Evolutionary conservation across 202 grass and related monocot species (phyloP).

Genomic region (Brachypodium distachyon): DNA sequence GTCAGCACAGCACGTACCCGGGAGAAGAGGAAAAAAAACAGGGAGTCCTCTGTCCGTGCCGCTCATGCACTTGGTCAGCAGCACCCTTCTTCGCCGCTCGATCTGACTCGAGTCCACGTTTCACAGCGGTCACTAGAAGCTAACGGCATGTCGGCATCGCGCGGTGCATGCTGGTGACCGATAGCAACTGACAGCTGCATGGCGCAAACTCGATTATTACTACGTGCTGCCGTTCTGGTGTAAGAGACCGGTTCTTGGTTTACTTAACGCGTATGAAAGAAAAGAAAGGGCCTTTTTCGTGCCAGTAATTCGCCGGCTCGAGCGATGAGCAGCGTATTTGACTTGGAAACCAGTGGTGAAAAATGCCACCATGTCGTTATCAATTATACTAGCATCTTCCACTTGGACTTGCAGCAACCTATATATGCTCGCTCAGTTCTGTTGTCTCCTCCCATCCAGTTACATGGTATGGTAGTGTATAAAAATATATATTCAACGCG

Average conservation of each 20-base stretch:
- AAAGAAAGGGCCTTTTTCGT: not conserved
- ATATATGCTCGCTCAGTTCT: not conserved
- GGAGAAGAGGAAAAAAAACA: not conserved
- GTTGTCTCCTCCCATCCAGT: not conserved
- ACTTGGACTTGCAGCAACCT: not conserved
- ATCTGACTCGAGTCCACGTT: not conserved
- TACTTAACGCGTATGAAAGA: not conserved
- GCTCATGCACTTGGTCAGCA: too few species aligned
- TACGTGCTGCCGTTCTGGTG: not conserved
- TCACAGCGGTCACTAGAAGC: not conserved
- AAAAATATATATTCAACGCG: too few species aligned
- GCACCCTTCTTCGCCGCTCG: not conserved
- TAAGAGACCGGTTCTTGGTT: conserved; percentile 11
- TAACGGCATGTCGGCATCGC: not conserved
- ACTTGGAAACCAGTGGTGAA: not conserved
- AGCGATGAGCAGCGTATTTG: not conserved
- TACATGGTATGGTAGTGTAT: too few species aligned
- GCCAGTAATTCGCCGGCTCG: not conserved
- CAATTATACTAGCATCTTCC: not conserved
- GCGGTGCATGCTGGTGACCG: not conserved
- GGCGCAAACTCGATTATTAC: not conserved
- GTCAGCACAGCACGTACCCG: not conserved
- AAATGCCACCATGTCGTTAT: not conserved
- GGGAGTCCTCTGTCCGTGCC: not conserved
- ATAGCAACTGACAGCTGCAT: not conserved